Conservation (phyloP, 108 stramenopile genomes). For the Chaetoceros tenuissimus region DNA sequence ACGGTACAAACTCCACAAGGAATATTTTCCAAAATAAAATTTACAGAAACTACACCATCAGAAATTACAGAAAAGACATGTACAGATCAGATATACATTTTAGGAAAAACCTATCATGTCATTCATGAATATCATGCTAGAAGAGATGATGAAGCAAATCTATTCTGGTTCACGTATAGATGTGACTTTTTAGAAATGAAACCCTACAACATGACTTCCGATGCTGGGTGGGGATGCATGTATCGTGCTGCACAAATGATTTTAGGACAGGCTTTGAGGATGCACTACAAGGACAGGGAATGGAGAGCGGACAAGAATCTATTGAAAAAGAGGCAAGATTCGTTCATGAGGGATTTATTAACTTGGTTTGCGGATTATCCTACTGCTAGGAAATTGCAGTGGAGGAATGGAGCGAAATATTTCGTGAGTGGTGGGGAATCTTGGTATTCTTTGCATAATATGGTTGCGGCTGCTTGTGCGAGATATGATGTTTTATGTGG, state of each 20-base stretch:
- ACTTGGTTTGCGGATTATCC: conserved; percentile 85
- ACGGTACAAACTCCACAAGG: neutral
- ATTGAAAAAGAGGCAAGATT: conserved; percentile 18
- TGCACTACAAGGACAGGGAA: conserved; percentile 54
- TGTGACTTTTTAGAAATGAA: conserved; percentile 67
- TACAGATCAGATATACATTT: conserved; percentile 12
- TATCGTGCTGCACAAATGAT: conserved; percentile 96
- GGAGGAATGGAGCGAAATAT: neutral
- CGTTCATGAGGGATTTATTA: conserved; percentile 27
- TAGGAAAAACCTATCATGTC: conserved; percentile 41
- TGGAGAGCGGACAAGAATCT: conserved; percentile 24
- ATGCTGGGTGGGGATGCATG: conserved; percentile 99
- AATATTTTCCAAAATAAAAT: too few relatives aligned
- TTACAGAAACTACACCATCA: neutral
- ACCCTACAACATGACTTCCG: conserved; percentile 77
- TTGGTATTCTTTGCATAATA: conserved; percentile 77
- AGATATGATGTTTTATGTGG: conserved; percentile 70
- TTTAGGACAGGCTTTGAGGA: conserved; percentile 68
- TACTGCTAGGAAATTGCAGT: too few relatives aligned
- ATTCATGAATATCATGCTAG: conserved; percentile 20
- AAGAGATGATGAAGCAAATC: conserved; percentile 31
- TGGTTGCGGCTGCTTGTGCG: conserved; percentile 72
- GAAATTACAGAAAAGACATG: neutral
- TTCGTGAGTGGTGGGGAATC: neutral
- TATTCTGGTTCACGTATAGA: conserved; percentile 76